A percentile compares a stretch with the other conserved stretches of the same genome.
Evolutionary conservation across 2,329 filamentous ascomycete genomes (phyloP).

Genomic region (Sporothrix globosa): DNA sequence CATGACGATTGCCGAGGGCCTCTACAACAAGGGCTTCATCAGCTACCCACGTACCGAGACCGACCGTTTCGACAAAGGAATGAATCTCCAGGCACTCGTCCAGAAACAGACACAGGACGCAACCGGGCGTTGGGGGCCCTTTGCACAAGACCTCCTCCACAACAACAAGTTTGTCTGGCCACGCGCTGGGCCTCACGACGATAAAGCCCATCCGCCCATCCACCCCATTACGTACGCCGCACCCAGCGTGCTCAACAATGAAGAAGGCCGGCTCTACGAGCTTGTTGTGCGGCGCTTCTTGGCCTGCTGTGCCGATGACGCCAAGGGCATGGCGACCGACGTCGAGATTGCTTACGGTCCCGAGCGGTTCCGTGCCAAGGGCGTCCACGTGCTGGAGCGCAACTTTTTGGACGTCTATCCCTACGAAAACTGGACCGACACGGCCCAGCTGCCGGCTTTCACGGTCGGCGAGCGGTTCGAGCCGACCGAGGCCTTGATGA

Average conservation of each 20-base stretch:
- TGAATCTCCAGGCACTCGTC: conserved; percentile 78
- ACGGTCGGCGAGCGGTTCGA: conserved; percentile 78
- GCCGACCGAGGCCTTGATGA: conserved; percentile 85
- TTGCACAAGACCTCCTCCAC: conserved; percentile 73
- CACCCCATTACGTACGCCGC: conserved; percentile 88
- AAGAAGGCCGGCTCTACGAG: conserved; percentile 83
- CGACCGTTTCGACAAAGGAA: conserved; percentile 88
- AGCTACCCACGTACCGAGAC: conserved; percentile 98
- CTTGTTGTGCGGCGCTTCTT: conserved; percentile 91
- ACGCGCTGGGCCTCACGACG: conserved; percentile 82
- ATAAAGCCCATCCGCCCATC: conserved; percentile 96
- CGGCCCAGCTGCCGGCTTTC: conserved; percentile 78
- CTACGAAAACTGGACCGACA: conserved; percentile 96
- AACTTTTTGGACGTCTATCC: conserved; percentile 96
- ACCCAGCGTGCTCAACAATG: conserved; percentile 62
- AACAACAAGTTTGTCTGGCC: conserved; percentile 76
- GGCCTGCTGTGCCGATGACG: conserved; percentile 94
- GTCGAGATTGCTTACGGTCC: conserved; percentile 82
- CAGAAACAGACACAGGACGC: conserved; percentile 79
- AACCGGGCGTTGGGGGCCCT: conserved; percentile 70
- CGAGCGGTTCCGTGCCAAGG: conserved; percentile 80
- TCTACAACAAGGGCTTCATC: conserved; percentile 95
- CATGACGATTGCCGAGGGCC: conserved; percentile 81
- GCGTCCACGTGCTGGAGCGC: conserved; percentile 79
- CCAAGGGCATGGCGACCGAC: conserved; percentile 81